A percentile compares a stretch with the other conserved stretches of the same genome.
Evolutionary conservation across 2,329 filamentous ascomycete species (phyloP).

Genomic region (Dothideomycetidae sp.): DNA sequence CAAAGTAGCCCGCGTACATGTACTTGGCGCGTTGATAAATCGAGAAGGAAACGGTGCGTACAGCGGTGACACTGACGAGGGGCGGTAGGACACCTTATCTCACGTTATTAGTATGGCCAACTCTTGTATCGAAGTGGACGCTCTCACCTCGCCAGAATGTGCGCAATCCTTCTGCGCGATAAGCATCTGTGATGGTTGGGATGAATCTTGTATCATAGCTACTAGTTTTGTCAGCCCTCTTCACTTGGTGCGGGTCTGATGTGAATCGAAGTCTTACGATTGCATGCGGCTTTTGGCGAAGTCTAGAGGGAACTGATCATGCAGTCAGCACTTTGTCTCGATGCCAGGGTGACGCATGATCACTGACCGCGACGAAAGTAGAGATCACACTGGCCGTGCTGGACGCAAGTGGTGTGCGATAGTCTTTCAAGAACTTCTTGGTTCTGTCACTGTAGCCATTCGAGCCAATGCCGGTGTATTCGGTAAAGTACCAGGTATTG

Average conservation of each 20-base stretch:
- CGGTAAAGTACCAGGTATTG: background rate
- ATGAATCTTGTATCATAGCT: conserved; percentile 45
- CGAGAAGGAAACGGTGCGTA: conserved; percentile 64
- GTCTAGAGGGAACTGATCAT: conserved; percentile 57
- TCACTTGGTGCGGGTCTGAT: background rate
- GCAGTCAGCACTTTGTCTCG: conserved; percentile 3
- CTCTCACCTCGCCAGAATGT: conserved; percentile 40
- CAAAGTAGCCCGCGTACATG: conserved; percentile 55
- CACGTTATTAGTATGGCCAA: background rate
- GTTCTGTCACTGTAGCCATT: conserved; percentile 26
- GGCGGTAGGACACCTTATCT: conserved; percentile 58
- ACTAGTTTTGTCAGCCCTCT: background rate
- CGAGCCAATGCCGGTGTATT: background rate
- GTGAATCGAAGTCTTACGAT: conserved; percentile 36
- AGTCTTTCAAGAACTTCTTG: conserved; percentile 53
- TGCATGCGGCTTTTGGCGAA: conserved; percentile 86
- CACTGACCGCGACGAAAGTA: conserved; percentile 52
- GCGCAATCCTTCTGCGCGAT: conserved; percentile 40
- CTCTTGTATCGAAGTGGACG: background rate
- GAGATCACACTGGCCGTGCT: conserved; percentile 64
- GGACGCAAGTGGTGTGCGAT: conserved; percentile 68
- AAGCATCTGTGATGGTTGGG: conserved; percentile 60
- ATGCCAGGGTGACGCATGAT: background rate
- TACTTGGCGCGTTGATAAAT: conserved; percentile 69
- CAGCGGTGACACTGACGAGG: conserved; percentile 63